phyloP scores from a whole-genome alignment of 805 yeast genomes.

The Saccharomycopsis sp. region DNA sequence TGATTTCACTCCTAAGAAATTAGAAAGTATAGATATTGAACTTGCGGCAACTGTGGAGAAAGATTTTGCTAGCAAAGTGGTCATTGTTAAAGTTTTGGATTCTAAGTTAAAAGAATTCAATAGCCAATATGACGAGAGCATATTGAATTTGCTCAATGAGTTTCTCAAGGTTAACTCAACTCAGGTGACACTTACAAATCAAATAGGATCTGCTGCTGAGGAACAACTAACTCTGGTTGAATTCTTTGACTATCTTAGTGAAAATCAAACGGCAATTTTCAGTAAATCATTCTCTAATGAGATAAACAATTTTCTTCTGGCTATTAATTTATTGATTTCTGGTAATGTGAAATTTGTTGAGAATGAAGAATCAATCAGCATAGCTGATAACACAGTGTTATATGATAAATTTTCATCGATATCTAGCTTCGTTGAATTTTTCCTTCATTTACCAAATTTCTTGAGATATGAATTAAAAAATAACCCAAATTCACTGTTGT shows the following conservation, averaged over 20 bases:
- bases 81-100: background rate
- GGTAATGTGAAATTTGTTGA: background rate
- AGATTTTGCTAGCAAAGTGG: conserved; percentile 1
- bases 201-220: background rate
- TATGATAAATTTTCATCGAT: background rate
- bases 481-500: conserved; percentile 2
- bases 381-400: background rate
- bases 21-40: background rate
- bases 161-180: background rate
- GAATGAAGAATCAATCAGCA: background rate
- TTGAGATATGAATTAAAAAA: conserved; percentile 3
- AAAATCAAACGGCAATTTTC: background rate
- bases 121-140: background rate
- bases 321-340: background rate
- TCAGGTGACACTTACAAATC: background rate
- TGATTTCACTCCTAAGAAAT: conserved; percentile 7
- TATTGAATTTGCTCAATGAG: conserved; percentile 2
- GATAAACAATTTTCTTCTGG: background rate
- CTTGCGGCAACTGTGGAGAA: background rate
- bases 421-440: conserved; percentile 4
- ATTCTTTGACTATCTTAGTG: conserved; percentile 8
- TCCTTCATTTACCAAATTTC: conserved; percentile 9
- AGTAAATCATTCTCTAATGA: background rate
- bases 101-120: background rate
- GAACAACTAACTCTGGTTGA: conserved; percentile 4